These are phyloP conservation scores for Pichia manshurica DNA, from an alignment of 805 yeast species.

Conservation along the genomic window DNA sequence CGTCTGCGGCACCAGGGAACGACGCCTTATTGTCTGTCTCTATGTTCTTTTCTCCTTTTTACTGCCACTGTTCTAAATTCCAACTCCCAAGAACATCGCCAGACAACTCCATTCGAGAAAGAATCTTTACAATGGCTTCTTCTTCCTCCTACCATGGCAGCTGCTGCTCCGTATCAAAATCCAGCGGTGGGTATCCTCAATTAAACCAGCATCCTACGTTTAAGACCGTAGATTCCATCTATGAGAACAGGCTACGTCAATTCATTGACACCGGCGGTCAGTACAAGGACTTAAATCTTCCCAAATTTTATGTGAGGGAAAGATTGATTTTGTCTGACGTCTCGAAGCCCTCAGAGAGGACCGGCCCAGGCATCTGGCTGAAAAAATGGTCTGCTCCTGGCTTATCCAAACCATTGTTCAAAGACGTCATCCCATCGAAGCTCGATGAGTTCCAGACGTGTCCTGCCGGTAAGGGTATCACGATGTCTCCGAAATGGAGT, in stretches of 20 bases:
- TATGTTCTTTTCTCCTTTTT: no score
- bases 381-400: constrained; percentile 72
- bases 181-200: constrained; percentile 37
- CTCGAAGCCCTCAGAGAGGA: constrained; percentile 30
- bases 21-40: no score
- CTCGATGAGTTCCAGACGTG: constrained; percentile 50
- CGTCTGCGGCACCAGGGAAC: no score
- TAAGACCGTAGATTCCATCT: constrained; percentile 71
- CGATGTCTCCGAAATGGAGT: constrained; percentile 87
- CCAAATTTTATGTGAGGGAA: constrained; percentile 67
- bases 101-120: no score
- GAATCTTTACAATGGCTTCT: no score
- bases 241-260: constrained; percentile 66
- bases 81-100: no score
- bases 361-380: constrained; percentile 42
- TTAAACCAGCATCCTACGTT: constrained; percentile 54
- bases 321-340: constrained; percentile 30
- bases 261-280: constrained; percentile 72
- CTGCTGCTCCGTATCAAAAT: no score
- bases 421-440: constrained; percentile 45
- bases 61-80: no score
- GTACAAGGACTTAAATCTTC: constrained; percentile 64
- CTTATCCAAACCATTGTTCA: constrained; percentile 56
- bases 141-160: no score
- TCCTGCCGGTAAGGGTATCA: constrained; percentile 61